These are phyloP conservation scores for Gossypium herbaceum DNA, from an alignment of 345 rosid genomes.

Conservation along the genomic window DNA sequence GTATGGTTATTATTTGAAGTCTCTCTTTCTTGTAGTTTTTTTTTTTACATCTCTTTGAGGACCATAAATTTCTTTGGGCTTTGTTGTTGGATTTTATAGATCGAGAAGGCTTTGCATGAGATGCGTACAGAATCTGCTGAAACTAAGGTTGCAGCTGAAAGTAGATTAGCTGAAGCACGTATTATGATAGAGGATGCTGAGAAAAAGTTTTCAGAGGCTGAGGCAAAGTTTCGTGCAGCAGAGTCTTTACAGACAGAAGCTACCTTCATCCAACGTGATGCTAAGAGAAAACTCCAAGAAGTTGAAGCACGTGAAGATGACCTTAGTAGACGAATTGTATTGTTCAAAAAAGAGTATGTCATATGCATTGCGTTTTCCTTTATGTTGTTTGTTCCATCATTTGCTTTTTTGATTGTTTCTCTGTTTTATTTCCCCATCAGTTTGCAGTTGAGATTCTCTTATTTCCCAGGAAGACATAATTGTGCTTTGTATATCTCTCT, in stretches of 20 bases:
- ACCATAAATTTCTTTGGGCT: constrained; percentile 3
- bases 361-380: constrained; percentile 8
- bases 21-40: constrained; percentile 1
- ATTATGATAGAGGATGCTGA: constrained; percentile 64
- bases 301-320: constrained; percentile 85
- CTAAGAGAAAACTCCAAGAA: constrained; percentile 88
- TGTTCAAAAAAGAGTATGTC: constrained; percentile 79
- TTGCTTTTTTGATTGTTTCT: not conserved
- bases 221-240: constrained; percentile 57
- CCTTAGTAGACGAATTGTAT: constrained; percentile 47
- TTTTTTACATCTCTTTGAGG: not conserved
- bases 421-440: not conserved
- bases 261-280: constrained; percentile 53
- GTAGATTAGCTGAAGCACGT: constrained; percentile 61
- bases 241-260: constrained; percentile 77
- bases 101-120: constrained; percentile 93
- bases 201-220: constrained; percentile 60
- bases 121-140: constrained; percentile 95
- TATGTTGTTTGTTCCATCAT: not conserved
- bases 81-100: constrained; percentile 36
- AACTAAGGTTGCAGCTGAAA: constrained; percentile 72
- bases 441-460: not conserved
- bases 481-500: not conserved
- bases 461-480: not conserved
- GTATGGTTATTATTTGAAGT: constrained; percentile 39